Base-by-base conservation (phyloP, 148 eudicot genomes). In the Silene uniflora region DNA sequence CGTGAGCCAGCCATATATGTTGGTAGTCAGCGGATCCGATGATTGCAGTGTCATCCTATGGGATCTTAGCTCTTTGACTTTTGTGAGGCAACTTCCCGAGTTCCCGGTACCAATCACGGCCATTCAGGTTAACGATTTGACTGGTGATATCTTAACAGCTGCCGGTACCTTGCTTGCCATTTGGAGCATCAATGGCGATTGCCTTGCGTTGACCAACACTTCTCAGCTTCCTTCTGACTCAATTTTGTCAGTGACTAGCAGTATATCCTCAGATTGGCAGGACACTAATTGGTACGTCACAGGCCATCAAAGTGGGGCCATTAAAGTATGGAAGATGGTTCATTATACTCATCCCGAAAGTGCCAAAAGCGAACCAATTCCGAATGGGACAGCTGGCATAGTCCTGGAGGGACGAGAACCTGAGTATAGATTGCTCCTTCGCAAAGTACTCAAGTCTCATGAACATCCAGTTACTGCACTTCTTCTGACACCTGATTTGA, bases 1-100 rank as follows among this genome's bases (percentile, higher is more conserved):
- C 35, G 96, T 95, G 54, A 84, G 96, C 87, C 97, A 95, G 78
- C 97, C 99, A 22, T 92, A 92, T 73, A 95, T 95, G 97, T 84
- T 92, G 88, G 81, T 95, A 73, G 90, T 89, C 65, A 95, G 92
- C 62, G 98, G 99, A 24, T 95, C 99, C 7, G 97, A 95, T 73
- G 97, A 92, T 75, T 89, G 93, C 71, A 86, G 91, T 22, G 99
- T 90, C 13, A 91, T 95, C 69, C 47, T 95, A 16, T 92, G 97
- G 99, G 98, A 95, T 75, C 86, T 95, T 22, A 92, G 99, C 87
- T 92, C 96, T 54, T 79, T 92, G 64, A 79, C 79, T 27, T 95
- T 88, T 49, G 84, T 95, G 39, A 88, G 90, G 80, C 99, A 95
- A 78, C 92, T 95, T 72, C 96, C 99, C 0, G 90, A 87, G 88